Percentiles rank a stretch among this genome's conserved stretches.
These are phyloP conservation scores for Coemansia sp. DNA, from an alignment of 192 early-diverging fungal genomes.

Conservation along the genomic window DNA sequence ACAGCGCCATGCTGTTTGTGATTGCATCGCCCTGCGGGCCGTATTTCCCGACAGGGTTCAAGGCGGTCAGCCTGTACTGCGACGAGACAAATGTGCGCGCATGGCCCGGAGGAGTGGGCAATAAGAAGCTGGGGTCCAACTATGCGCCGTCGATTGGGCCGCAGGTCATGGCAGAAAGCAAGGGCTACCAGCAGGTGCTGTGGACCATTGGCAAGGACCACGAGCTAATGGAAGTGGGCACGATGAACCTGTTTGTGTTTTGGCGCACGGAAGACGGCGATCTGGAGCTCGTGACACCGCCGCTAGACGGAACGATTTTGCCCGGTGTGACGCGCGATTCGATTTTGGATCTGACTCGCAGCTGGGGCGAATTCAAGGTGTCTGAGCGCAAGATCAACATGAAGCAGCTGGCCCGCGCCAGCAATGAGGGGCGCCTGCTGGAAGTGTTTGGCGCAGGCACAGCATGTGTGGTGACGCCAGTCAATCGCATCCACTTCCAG, in stretches of 20 bases:
- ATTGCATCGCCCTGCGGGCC: slow-evolving; percentile 93
- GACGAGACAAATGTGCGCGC: slow-evolving; percentile 85
- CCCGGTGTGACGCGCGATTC: slow-evolving; percentile 95
- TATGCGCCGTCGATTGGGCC: slow-evolving; percentile 58
- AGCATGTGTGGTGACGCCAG: slow-evolving; percentile 91
- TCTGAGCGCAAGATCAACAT: slow-evolving; percentile 80
- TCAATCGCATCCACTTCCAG: slow-evolving; percentile 81
- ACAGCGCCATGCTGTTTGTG: slow-evolving; percentile 76
- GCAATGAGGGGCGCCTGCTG: slow-evolving; percentile 73
- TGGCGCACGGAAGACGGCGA: slow-evolving; percentile 84
- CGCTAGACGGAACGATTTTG: slow-evolving; percentile 91
- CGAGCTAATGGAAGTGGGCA: slow-evolving; percentile 92
- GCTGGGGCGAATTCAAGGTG: slow-evolving; percentile 89
- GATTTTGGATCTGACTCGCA: slow-evolving; percentile 70
- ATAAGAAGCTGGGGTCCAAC: slow-evolving; percentile 83
- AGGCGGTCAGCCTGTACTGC: slow-evolving; percentile 80
- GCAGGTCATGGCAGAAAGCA: slow-evolving; percentile 80
- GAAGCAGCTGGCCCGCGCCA: slow-evolving; percentile 69
- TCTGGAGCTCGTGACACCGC: slow-evolving; percentile 84
- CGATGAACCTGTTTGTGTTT: slow-evolving; percentile 93
- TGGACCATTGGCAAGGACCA: slow-evolving; percentile 90
- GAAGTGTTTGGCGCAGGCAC: slow-evolving; percentile 97
- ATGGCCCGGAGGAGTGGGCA: slow-evolving; percentile 94
- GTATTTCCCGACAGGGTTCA: slow-evolving; percentile 94
- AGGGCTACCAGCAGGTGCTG: slow-evolving; percentile 91